Conservation (phyloP, 305 asterid genomes). For the Stenogyne calaminthoides region DNA sequence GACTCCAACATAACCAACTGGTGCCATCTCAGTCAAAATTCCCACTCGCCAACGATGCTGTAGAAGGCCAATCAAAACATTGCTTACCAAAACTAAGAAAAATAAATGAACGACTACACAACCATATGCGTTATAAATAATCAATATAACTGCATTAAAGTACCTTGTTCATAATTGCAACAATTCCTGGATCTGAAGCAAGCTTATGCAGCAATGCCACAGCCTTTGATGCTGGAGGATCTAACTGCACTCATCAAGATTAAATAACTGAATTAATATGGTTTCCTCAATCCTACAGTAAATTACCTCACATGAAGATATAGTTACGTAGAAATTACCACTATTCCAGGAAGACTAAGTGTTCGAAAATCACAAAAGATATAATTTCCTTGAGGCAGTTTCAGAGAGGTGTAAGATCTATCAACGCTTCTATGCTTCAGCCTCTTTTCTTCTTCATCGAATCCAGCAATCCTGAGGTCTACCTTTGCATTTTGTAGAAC, state of each 20-base stretch:
- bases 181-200: conserved; percentile 98
- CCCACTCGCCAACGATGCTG: conserved; percentile 97
- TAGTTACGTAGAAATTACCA: conserved; percentile 45
- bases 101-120: conserved; percentile 1
- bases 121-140: conserved; percentile 10
- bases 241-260: conserved; percentile 53
- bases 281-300: neutral
- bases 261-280: conserved; percentile 26
- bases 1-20: conserved; percentile 92
- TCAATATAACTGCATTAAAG: conserved; percentile 17
- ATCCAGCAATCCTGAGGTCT: conserved; percentile 84
- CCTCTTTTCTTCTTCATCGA: conserved; percentile 90
- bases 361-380: conserved; percentile 80
- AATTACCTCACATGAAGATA: neutral
- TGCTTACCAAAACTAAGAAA: conserved; percentile 25
- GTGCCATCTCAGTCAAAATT: conserved; percentile 94
- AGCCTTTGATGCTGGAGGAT: conserved; percentile 85
- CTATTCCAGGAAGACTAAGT: conserved; percentile 78
- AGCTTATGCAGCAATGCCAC: conserved; percentile 83
- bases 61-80: conserved; percentile 38
- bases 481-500: conserved; percentile 56
- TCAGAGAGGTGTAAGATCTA: conserved; percentile 37
- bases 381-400: conserved; percentile 81
- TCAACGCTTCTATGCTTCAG: conserved; percentile 52
- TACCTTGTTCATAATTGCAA: conserved; percentile 96